These are phyloP conservation scores for Camellia oleifera DNA, from an alignment of 179 eudicot species.

Conservation along the genomic window DNA sequence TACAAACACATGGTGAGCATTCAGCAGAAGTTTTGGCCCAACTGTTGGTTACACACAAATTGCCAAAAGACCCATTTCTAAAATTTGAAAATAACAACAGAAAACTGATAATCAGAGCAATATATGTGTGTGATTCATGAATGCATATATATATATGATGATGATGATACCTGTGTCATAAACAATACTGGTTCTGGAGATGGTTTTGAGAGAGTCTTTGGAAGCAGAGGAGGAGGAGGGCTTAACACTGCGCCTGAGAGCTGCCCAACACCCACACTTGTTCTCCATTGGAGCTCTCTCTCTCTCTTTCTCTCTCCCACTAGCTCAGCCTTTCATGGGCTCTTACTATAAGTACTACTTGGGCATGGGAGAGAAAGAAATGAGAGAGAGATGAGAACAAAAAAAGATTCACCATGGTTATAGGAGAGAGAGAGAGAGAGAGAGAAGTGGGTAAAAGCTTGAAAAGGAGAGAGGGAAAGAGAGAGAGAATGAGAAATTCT, in stretches of 20 bases:
- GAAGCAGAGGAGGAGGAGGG: slow-evolving; percentile 48
- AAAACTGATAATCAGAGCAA: not conserved
- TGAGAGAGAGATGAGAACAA: not conserved
- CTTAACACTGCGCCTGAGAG: slow-evolving; percentile 46
- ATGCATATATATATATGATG: not conserved
- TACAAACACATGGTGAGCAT: not conserved
- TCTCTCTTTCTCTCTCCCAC: slow-evolving; percentile 7
- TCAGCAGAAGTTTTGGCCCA: not conserved
- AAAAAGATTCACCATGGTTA: slow-evolving; percentile 25
- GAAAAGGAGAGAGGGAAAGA: slow-evolving; percentile 8
- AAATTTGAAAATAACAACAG: not conserved
- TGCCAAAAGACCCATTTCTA: not conserved
- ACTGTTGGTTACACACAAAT: not conserved
- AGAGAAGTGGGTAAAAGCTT: not conserved
- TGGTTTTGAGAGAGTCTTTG: slow-evolving; percentile 47
- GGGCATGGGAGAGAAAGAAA: slow-evolving; percentile 14
- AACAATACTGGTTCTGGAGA: slow-evolving; percentile 74
- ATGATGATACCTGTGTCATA: slow-evolving; percentile 73
- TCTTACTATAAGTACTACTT: slow-evolving; percentile 13
- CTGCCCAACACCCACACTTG: slow-evolving; percentile 86
- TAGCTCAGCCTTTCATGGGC: slow-evolving; percentile 17
- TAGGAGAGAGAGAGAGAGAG: slow-evolving; percentile 1
- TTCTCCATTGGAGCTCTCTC: slow-evolving; percentile 40
- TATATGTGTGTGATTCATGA: not conserved
- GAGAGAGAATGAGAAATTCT: slow-evolving; percentile 22